Percentiles rank a stretch among this genome's conserved stretches.
phyloP scores from a whole-genome alignment of 345 rosid genomes.

The Rhizophora apiculata region DNA sequence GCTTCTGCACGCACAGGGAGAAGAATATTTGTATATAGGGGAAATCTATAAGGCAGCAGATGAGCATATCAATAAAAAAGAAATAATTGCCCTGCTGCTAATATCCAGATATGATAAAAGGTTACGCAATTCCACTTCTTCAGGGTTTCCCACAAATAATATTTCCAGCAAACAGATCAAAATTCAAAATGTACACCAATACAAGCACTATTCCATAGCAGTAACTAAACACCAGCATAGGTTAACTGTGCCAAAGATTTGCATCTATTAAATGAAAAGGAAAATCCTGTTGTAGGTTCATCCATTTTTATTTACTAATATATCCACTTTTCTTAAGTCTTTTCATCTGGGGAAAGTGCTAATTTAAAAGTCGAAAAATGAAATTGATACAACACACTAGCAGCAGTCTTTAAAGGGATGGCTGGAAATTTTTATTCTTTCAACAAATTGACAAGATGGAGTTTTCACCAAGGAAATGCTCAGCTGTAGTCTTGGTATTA shows the following conservation, averaged over 20 bases:
- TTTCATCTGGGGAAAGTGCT: neutral
- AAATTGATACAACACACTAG: neutral
- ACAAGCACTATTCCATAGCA: no score
- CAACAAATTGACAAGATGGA: no score
- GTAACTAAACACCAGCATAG: no score
- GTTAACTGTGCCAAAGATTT: neutral
- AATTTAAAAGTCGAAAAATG: neutral
- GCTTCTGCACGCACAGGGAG: conserved; percentile 43
- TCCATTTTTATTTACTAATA: no score
- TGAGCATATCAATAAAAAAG: neutral
- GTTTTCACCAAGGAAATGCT: no score
- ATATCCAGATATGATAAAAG: neutral
- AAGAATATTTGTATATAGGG: neutral
- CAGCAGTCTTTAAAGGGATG: neutral
- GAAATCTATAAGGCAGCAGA: neutral
- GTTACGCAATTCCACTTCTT: neutral
- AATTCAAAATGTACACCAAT: neutral
- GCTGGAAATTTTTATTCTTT: no score
- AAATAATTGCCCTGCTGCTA: neutral
- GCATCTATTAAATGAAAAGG: neutral
- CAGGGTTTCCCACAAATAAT: neutral
- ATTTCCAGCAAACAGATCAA: neutral
- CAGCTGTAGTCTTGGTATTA: no score
- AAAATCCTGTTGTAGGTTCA: no score
- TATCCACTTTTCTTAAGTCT: no score